phyloP scores from a whole-genome alignment of 768 basidiomycete species.

The Lyophyllum shimeji region DNA sequence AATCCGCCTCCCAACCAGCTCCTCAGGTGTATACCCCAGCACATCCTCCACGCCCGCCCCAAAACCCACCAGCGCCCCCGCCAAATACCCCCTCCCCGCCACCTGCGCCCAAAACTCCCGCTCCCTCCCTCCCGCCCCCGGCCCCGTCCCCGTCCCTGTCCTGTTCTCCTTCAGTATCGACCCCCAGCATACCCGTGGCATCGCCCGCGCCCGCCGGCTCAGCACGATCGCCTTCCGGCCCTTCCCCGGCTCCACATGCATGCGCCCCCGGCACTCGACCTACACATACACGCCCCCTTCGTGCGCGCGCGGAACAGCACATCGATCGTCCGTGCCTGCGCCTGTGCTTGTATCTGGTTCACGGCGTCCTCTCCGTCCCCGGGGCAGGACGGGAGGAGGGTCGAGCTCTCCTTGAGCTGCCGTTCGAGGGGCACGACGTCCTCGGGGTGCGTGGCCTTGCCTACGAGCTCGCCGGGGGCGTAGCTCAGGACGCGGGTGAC shows the following conservation, averaged over 20 bases:
- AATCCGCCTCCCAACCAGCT: constrained; percentile 50
- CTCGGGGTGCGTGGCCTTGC: constrained; percentile 79
- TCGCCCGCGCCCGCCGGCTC: constrained; percentile 69
- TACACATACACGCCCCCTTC: constrained; percentile 72
- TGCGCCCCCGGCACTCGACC: constrained; percentile 87
- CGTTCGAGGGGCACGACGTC: constrained; percentile 91
- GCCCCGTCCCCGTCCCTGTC: too few relatives aligned
- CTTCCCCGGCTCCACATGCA: constrained; percentile 92
- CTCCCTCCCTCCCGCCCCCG: constrained; percentile 18
- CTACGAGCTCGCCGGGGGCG: constrained; percentile 80
- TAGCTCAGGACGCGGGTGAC: constrained; percentile 82
- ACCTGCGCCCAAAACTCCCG: constrained; percentile 63
- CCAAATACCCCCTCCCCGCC: constrained; percentile 22
- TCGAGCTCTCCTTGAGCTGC: constrained; percentile 78
- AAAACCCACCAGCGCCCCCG: constrained; percentile 50
- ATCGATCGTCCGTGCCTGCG: constrained; percentile 64
- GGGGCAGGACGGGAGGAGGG: constrained; percentile 14
- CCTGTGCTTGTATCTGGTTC: not conserved
- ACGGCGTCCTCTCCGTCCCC: too few relatives aligned
- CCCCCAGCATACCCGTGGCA: constrained; percentile 64
- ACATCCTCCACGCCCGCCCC: constrained; percentile 56
- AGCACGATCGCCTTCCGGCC: constrained; percentile 93
- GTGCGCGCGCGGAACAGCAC: constrained; percentile 82
- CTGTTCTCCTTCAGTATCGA: constrained; percentile 2
- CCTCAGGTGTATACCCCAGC: constrained; percentile 59